Percentiles rank a stretch among this genome's conserved stretches.
These are phyloP conservation scores for Pyrus bretschneideri DNA, from an alignment of 306 rosid species.

Conservation along the genomic window DNA sequence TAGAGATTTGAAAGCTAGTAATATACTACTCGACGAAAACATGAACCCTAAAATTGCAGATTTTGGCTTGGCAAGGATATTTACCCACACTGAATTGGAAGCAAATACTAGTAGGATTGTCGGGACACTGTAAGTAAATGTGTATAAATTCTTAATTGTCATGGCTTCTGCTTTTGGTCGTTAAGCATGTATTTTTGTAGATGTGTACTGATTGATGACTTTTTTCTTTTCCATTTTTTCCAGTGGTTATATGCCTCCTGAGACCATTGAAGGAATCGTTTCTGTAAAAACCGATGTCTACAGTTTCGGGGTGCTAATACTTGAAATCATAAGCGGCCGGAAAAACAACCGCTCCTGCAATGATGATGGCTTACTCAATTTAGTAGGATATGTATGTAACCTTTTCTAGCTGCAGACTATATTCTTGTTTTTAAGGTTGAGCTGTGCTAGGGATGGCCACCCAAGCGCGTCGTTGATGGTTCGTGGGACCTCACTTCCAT, in stretches of 20 bases:
- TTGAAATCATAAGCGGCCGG: constrained; percentile 4
- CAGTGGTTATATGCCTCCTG: constrained; percentile 24
- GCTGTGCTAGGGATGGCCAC: background rate
- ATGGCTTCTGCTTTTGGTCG: background rate
- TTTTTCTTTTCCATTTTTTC: background rate
- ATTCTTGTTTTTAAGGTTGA: constrained; percentile 6
- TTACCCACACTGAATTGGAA: background rate
- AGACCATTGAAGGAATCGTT: background rate
- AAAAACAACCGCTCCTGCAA: background rate
- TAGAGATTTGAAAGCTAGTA: constrained; percentile 7
- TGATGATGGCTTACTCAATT: background rate
- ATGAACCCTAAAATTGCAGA: background rate
- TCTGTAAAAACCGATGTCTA: background rate
- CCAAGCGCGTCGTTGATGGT: too few relatives aligned
- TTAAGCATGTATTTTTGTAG: background rate
- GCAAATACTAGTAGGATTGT: constrained; percentile 9
- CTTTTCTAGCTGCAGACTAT: too few relatives aligned
- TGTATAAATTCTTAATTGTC: background rate
- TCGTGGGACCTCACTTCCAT: too few relatives aligned
- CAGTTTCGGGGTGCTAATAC: background rate
- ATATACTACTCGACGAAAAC: constrained; percentile 2
- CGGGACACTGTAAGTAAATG: constrained; percentile 25
- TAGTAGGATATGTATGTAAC: constrained; percentile 20
- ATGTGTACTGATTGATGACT: background rate
- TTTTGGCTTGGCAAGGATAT: background rate